A percentile compares a stretch with the other conserved stretches of the same genome.
Evolutionary conservation across 805 yeast species (phyloP).

Genomic region (Scheffersomyces stipitis): DNA sequence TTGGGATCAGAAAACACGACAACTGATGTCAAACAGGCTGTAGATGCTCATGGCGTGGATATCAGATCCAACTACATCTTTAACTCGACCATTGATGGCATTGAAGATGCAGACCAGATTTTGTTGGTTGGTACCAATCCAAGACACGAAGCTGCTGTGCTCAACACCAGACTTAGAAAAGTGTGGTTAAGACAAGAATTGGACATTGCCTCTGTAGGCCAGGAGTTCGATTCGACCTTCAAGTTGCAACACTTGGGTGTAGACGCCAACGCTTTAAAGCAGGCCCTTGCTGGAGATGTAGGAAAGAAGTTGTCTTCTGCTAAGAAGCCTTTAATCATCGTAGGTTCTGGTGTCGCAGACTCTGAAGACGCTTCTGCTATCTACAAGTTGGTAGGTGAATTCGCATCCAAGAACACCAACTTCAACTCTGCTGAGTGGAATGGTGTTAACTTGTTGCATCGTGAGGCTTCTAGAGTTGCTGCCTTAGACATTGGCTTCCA

Average conservation of each 20-base stretch:
- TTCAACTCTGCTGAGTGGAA: conserved; percentile 76
- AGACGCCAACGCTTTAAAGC: conserved; percentile 52
- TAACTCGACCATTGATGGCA: conserved; percentile 76
- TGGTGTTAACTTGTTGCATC: conserved; percentile 75
- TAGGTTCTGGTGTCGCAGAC: conserved; percentile 79
- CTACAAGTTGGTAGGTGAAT: conserved; percentile 59
- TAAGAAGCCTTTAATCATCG: conserved; percentile 71
- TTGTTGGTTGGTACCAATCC: conserved; percentile 84
- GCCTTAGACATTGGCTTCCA: conserved; percentile 84
- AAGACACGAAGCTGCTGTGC: conserved; percentile 85
- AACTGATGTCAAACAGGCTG: conserved; percentile 63
- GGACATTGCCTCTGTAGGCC: conserved; percentile 73
- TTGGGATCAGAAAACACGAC: conserved; percentile 81
- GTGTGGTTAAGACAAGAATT: conserved; percentile 70
- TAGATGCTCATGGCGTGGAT: conserved; percentile 64
- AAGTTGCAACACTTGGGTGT: conserved; percentile 63
- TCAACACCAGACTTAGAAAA: conserved; percentile 80
- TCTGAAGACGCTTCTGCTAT: conserved; percentile 62
- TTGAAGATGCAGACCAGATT: conserved; percentile 81
- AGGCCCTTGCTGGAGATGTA: conserved; percentile 63
- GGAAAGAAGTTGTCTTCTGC: conserved; percentile 70
- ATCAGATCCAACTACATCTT: conserved; percentile 76
- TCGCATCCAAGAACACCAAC: conserved; percentile 54
- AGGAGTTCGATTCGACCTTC: conserved; percentile 75
- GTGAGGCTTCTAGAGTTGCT: conserved; percentile 86